These are phyloP conservation scores for Phytophthora pisi DNA, from an alignment of 352 stramenopile genomes.

Conservation along the genomic window DNA sequence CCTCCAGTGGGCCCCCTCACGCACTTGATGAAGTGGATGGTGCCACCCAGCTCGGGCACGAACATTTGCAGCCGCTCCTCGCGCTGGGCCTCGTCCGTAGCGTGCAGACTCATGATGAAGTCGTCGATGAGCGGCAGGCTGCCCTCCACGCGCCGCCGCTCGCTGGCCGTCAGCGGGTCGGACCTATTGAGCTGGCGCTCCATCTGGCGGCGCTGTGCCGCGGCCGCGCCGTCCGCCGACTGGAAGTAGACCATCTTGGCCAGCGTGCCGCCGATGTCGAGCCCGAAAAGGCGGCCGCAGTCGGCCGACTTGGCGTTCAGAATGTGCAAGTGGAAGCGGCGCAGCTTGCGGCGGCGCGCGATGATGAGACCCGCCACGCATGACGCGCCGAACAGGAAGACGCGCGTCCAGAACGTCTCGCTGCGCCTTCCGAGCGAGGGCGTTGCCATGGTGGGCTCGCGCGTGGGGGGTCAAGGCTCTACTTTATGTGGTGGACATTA, in stretches of 20 bases:
- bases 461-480: not conserved
- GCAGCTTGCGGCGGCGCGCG: constrained; percentile 71
- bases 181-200: constrained; percentile 32
- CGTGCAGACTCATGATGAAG: constrained; percentile 55
- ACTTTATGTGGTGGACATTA: not conserved
- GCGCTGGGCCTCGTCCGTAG: constrained; percentile 51
- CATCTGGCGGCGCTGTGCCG: constrained; percentile 37
- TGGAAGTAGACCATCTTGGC: constrained; percentile 95
- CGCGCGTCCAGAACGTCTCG: constrained; percentile 70
- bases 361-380: constrained; percentile 74
- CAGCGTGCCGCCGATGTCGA: constrained; percentile 94
- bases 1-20: constrained; percentile 1
- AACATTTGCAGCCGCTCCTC: constrained; percentile 70
- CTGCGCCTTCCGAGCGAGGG: constrained; percentile 26
- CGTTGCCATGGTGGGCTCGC: not conserved
- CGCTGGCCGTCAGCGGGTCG: constrained; percentile 13
- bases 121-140: constrained; percentile 60
- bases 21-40: constrained; percentile 94
- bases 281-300: constrained; percentile 82
- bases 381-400: constrained; percentile 74
- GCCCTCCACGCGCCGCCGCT: constrained; percentile 39
- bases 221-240: constrained; percentile 44
- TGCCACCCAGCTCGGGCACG: constrained; percentile 84
- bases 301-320: constrained; percentile 71
- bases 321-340: constrained; percentile 71